Base-by-base conservation (phyloP, 2,329 filamentous ascomycete species). In the Shiraia bambusicola region DNA sequence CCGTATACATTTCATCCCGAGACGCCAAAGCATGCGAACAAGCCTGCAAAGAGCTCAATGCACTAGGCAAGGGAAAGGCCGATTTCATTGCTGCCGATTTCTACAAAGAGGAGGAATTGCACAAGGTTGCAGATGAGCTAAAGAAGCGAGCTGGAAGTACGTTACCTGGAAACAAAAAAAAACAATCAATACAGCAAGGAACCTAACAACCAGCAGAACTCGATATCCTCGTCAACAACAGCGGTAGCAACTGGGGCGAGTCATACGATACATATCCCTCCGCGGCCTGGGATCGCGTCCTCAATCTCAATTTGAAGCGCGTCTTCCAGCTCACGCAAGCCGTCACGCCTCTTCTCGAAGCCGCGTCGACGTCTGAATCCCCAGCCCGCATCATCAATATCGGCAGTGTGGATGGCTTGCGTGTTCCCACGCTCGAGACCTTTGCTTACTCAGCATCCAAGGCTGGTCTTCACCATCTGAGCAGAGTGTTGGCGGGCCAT, bases 1-100 rank as follows among this genome's bases (percentile, higher is more conserved):
- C 79, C 49, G 84, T 88, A 5, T 88, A 87, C 72, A 83, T 88
- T 49, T 82, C 81, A 5, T 84, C 81, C 5, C 76, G 81, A 16
- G 83, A 85, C 24, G 81, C 80, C 12, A 81, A 79, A 30, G 71
- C 73, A 17, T 82, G 82, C 67, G 72, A 75, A 58, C 73, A 84
- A 34, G 79, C 83, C 13, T 77, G 71, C 24, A 78, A 80, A 2
- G 79, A 79, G 32, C 66, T 83, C 41, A 80, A 78, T 49, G 69
- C 73, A 49, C 72, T 79, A 22, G 75, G 79, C 53, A 75, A 72
- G 40, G 81, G 81, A 41, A 73, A 67, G 7, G 83, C 86, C 31
- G 71, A 84, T 44, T 73, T 77, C 14, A 77, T 87, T 16, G 72
- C 72, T 1, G 81, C 77, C 25, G 83, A 88, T 56, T 74, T 87